Conservation (phyloP, 306 rosid species). For the Herpetospermum pedunculosum region DNA sequence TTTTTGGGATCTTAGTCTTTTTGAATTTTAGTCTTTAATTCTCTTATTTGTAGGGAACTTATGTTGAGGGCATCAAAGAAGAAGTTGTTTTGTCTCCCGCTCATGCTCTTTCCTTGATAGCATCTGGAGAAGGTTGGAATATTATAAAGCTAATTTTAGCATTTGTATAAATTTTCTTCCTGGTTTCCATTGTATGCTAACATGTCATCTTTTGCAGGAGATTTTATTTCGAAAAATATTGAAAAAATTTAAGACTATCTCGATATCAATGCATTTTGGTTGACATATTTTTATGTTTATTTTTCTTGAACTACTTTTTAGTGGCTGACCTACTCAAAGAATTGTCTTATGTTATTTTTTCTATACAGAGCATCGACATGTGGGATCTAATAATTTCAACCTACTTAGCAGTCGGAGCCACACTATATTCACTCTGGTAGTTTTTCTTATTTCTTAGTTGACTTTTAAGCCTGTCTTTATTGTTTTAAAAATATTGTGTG, state of each 20-base stretch:
- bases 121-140: conserved; percentile 69
- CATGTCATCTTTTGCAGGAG: neutral
- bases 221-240: neutral
- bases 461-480: neutral
- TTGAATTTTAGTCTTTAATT: conserved; percentile 2
- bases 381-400: conserved; percentile 86
- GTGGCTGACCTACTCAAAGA: neutral
- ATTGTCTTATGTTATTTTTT: conserved; percentile 15
- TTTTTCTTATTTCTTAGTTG: conserved; percentile 10
- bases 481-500: neutral
- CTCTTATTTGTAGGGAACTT: conserved; percentile 52
- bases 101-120: conserved; percentile 87
- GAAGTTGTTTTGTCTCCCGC: conserved; percentile 92
- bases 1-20: neutral
- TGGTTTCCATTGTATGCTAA: neutral
- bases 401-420: conserved; percentile 87
- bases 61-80: conserved; percentile 87
- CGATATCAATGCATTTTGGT: neutral
- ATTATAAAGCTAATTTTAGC: neutral
- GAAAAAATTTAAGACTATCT: neutral
- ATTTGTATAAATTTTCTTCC: conserved; percentile 2
- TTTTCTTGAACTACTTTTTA: neutral
- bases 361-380: conserved; percentile 76
- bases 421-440: conserved; percentile 84
- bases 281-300: neutral